Percentiles rank a stretch among this genome's conserved stretches.
phyloP scores from a whole-genome alignment of 23 red algal genomes.

The Cyanidioschyzon merolae region DNA sequence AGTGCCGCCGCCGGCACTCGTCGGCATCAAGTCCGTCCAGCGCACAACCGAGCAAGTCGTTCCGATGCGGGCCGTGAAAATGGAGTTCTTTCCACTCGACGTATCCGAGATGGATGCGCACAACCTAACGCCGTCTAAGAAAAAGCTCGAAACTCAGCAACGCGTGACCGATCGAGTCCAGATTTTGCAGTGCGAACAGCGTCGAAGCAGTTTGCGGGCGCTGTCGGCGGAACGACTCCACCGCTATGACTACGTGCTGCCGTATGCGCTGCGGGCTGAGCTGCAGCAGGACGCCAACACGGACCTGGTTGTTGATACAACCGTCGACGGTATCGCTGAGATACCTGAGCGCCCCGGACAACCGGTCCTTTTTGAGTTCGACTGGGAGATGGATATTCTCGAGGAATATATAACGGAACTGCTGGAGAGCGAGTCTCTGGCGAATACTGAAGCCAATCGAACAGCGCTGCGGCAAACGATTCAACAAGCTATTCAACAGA shows the following conservation, averaged over 20 bases:
- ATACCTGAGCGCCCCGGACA: slow-evolving; percentile 16
- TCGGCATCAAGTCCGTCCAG: slow-evolving; percentile 93
- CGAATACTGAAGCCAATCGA: slow-evolving; percentile 33
- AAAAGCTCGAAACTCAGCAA: neutral
- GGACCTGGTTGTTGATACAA: slow-evolving; percentile 31
- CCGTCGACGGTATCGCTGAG: slow-evolving; percentile 63
- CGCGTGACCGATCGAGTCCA: slow-evolving; percentile 23
- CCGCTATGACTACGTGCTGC: slow-evolving; percentile 92
- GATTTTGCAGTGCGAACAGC: slow-evolving; percentile 74
- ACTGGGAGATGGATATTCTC: slow-evolving; percentile 84
- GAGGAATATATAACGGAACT: slow-evolving; percentile 76
- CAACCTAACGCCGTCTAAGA: neutral
- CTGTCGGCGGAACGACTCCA: slow-evolving; percentile 55
- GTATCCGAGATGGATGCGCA: neutral
- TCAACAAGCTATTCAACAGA: slow-evolving; percentile 25
- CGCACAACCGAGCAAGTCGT: slow-evolving; percentile 79
- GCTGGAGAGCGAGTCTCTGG: slow-evolving; percentile 50
- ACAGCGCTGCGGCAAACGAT: slow-evolving; percentile 45
- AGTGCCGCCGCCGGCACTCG: slow-evolving; percentile 47
- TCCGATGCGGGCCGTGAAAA: slow-evolving; percentile 67
- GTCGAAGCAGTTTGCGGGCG: slow-evolving; percentile 47
- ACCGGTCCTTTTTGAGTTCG: slow-evolving; percentile 75
- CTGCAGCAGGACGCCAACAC: slow-evolving; percentile 29
- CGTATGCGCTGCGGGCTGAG: slow-evolving; percentile 73
- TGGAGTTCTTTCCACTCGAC: slow-evolving; percentile 68